Base-by-base conservation (phyloP, 2,329 filamentous ascomycete genomes). In the Tolypocladium album region DNA sequence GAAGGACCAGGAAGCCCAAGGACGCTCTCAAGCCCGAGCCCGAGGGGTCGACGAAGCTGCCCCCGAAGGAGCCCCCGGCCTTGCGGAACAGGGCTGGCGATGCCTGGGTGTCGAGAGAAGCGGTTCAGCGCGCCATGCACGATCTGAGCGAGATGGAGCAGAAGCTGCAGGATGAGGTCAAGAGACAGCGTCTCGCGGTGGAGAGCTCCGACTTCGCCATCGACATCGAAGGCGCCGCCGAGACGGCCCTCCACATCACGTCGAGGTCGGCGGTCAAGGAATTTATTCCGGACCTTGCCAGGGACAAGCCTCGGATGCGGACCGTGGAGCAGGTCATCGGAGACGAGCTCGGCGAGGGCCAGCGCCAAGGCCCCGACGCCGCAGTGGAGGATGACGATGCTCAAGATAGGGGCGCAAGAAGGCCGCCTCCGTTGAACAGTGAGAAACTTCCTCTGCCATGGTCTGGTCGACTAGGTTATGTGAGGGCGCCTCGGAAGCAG, bases 401-500 rank as follows among this genome's bases (percentile, higher is more conserved):
- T 1, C 61, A 66, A 0, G 72, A 76, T 13, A 70, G 75, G n/a
- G 75, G 73, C 1, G 74, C 76, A 3, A 71, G 66, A 56, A 79
- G 90, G 59, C 82, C 88, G 15, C 90, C 91, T 8, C 84, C 92
- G 0, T 85, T 96, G 20, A 89, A 97, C 68, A 96, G 91, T 69
- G 83, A 84, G 64, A 90, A 87, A 67, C 78, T 97, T 24, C 93
- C 93, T 31, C 73, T 97, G 27, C 93, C 92, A 0, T 97, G 92
- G 92, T 91, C 88, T 74, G 93, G 93, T 0, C 83, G 92, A 36
- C 71, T 97, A 62, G 92, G 92, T 61, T 97, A 96, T 81, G 91
- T 93, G 73, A 76, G 87, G 61, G 59, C 58, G 22, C 58, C 61
- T 59, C 57, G 59, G 50, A 36, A 61, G 15, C 55, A 45, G 60